Conservation (phyloP, 1,284 basidiomycete genomes). For the Trametes sp. region DNA sequence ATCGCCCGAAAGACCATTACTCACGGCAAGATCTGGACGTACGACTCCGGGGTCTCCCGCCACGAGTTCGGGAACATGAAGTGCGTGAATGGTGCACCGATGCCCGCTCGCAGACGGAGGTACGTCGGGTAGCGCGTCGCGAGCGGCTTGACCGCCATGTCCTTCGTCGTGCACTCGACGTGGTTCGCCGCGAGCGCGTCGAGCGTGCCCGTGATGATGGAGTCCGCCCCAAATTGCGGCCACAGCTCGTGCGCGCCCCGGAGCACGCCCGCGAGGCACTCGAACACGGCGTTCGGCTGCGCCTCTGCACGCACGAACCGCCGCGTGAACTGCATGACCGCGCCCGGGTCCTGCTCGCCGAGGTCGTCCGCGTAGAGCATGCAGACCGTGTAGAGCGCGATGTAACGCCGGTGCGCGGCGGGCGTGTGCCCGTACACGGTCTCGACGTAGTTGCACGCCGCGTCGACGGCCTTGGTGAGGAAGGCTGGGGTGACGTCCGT, state of each 20-base stretch:
- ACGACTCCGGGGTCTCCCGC: slow-evolving; percentile 22
- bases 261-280: slow-evolving; percentile 22
- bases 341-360: slow-evolving; percentile 3
- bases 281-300: slow-evolving; percentile 24
- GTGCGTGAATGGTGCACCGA: slow-evolving; percentile 27
- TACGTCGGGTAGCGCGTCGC: slow-evolving; percentile 28
- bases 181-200: slow-evolving; percentile 27
- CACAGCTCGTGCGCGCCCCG: slow-evolving; percentile 20
- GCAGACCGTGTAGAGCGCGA: slow-evolving; percentile 11
- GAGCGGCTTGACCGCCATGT: slow-evolving; percentile 15
- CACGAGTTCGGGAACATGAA: slow-evolving; percentile 25
- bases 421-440: slow-evolving; percentile 5
- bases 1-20: neutral
- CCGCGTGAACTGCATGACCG: slow-evolving; percentile 5
- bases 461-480: slow-evolving; percentile 1
- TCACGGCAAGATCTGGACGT: slow-evolving; percentile 29
- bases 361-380: slow-evolving; percentile 16
- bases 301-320: slow-evolving; percentile 15
- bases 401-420: slow-evolving; percentile 9
- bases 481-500: neutral
- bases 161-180: slow-evolving; percentile 25
- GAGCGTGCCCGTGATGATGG: slow-evolving; percentile 26
- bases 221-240: slow-evolving; percentile 24
- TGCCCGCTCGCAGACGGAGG: slow-evolving; percentile 26
- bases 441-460: slow-evolving; percentile 12